Conservation (phyloP, 2,329 filamentous ascomycete genomes). For the Hymenoscyphus linearis region DNA sequence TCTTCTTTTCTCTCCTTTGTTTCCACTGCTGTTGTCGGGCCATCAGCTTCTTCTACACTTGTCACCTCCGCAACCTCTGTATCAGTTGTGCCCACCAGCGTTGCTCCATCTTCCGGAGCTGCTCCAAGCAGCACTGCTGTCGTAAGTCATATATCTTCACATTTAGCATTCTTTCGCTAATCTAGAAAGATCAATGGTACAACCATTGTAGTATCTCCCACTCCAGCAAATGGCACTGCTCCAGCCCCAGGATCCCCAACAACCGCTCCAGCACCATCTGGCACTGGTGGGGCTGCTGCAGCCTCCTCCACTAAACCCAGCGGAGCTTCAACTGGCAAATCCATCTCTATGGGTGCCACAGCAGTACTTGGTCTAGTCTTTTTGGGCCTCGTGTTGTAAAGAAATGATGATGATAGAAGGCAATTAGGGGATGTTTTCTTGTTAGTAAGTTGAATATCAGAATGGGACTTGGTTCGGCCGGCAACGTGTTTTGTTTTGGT, state of each 20-base stretch:
- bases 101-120: not conserved
- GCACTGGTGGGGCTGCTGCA: not conserved
- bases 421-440: not conserved
- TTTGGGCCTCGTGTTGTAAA: slow-evolving; percentile 2
- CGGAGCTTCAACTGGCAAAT: slow-evolving; percentile 4
- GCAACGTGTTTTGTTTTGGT: not conserved
- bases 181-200: not conserved
- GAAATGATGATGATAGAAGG: not conserved
- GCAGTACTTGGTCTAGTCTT: not conserved
- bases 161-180: not conserved
- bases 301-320: not conserved
- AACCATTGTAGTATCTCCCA: not conserved
- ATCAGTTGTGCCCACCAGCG: not conserved
- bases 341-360: not conserved
- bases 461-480: not conserved
- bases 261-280: not conserved
- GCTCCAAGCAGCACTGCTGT: not conserved
- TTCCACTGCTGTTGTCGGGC: not conserved
- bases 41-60: not conserved
- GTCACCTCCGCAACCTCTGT: not conserved
- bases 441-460: not conserved
- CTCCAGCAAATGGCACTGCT: not conserved
- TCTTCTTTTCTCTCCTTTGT: not conserved
- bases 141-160: not conserved
- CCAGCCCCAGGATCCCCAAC: not conserved